These are phyloP conservation scores for Tuber microsphaerosporum DNA, from an alignment of 495 filamentous ascomycete genomes.

Conservation along the genomic window DNA sequence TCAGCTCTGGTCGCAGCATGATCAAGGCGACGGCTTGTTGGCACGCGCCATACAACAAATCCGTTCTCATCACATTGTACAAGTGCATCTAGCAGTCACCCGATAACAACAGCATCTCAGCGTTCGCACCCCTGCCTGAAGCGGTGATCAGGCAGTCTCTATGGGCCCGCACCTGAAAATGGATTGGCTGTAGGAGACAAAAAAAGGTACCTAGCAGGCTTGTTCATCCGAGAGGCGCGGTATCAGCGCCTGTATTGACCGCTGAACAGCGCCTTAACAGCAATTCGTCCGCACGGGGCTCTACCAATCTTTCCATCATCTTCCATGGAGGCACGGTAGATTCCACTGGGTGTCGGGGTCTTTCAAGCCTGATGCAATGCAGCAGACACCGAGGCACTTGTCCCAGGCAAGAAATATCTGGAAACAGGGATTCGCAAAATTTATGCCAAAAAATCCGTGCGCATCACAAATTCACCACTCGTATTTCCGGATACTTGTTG, in stretches of 20 bases:
- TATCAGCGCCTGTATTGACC: not conserved
- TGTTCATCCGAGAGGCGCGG: not conserved
- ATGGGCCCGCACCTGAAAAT: not conserved
- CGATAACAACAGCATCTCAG: not conserved
- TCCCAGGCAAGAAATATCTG: not conserved
- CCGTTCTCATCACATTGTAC: not conserved
- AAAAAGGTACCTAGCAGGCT: not conserved
- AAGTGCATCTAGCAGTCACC: not conserved
- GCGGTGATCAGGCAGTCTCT: not conserved
- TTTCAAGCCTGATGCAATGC: not conserved
- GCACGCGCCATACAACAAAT: not conserved
- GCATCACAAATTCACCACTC: too few relatives aligned
- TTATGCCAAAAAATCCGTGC: too few relatives aligned
- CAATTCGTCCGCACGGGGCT: not conserved
- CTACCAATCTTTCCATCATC: not conserved
- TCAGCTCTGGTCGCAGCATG: not conserved
- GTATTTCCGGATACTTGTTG: too few relatives aligned
- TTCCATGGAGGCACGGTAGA: not conserved
- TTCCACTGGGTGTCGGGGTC: not conserved
- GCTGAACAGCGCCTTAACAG: not conserved
- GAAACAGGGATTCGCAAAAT: too few relatives aligned
- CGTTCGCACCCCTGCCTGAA: not conserved
- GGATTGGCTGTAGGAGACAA: not conserved
- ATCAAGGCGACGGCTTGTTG: not conserved
- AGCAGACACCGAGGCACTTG: not conserved